Evolutionary conservation across 2,329 filamentous ascomycete species (phyloP).

Genomic region (Botrytis hyacinthi): DNA sequence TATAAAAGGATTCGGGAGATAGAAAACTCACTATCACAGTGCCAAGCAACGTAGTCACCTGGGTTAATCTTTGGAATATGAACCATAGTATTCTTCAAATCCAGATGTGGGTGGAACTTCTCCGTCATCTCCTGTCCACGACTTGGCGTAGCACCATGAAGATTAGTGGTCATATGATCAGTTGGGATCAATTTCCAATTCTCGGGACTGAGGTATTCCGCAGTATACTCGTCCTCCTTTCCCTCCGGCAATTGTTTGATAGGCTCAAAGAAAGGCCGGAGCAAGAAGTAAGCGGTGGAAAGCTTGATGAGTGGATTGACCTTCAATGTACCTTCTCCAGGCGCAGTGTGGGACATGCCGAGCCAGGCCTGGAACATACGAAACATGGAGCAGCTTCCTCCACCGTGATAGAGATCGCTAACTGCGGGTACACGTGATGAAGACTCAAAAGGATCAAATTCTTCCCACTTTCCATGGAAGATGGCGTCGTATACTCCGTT

Average conservation of each 20-base stretch:
- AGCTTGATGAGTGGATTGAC: slow-evolving; percentile 77
- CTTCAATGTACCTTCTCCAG: slow-evolving; percentile 74
- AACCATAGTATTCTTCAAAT: slow-evolving; percentile 61
- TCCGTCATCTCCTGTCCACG: slow-evolving; percentile 61
- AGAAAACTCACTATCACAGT: slow-evolving; percentile 41
- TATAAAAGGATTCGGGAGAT: not conserved
- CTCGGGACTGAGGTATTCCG: slow-evolving; percentile 11
- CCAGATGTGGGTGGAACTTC: slow-evolving; percentile 61
- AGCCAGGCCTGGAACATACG: slow-evolving; percentile 91
- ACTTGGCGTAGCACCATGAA: slow-evolving; percentile 66
- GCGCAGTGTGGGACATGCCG: slow-evolving; percentile 69
- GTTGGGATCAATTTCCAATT: slow-evolving; percentile 59
- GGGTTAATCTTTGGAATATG: slow-evolving; percentile 61
- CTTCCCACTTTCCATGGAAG: slow-evolving; percentile 73
- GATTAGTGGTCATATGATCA: slow-evolving; percentile 46
- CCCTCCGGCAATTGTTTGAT: slow-evolving; percentile 40
- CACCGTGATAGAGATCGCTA: slow-evolving; percentile 75
- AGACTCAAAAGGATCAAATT: slow-evolving; percentile 80
- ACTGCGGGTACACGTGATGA: slow-evolving; percentile 64
- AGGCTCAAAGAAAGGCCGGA: slow-evolving; percentile 74
- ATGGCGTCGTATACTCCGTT: slow-evolving; percentile 71
- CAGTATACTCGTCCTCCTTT: slow-evolving; percentile 44
- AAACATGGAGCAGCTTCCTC: slow-evolving; percentile 81
- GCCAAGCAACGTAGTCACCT: slow-evolving; percentile 68
- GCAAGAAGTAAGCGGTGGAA: slow-evolving; percentile 74